phyloP scores from a whole-genome alignment of 139 green algal species.

The Gonium pectorale region DNA sequence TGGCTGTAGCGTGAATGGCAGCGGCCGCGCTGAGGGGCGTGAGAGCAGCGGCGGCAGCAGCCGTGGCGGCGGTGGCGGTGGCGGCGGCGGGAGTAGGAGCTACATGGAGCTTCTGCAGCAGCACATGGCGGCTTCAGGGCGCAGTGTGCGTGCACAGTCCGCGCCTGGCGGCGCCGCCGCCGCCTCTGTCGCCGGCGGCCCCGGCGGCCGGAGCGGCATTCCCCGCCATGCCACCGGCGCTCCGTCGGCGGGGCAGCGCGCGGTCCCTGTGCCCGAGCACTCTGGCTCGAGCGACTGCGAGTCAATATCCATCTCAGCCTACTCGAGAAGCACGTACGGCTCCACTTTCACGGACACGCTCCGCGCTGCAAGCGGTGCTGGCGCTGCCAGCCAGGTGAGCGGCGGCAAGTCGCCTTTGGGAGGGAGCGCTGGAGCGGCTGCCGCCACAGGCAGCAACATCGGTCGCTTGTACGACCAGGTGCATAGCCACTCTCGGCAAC shows the following conservation, averaged over 20 bases:
- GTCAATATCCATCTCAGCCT: conserved; percentile 16
- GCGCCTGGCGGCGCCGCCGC: background rate
- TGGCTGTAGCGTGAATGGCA: background rate
- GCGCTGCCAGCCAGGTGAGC: background rate
- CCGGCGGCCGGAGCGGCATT: background rate
- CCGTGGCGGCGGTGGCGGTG: background rate
- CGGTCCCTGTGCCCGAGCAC: background rate
- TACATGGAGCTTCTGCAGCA: conserved; percentile 1
- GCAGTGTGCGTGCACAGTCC: background rate
- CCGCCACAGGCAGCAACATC: background rate
- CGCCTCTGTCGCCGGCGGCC: background rate
- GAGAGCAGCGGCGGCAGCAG: background rate
- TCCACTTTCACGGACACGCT: background rate
- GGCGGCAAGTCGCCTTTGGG: too few relatives aligned
- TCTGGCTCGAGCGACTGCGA: conserved; percentile 36
- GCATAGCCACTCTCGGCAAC: background rate
- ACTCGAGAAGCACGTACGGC: background rate
- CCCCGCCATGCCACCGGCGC: background rate
- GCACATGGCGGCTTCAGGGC: background rate
- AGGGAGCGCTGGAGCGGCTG: too few relatives aligned
- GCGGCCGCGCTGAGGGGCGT: background rate
- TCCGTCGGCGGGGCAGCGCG: background rate
- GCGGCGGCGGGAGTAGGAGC: background rate
- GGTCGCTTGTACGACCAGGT: background rate
- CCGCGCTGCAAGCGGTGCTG: background rate